Evolutionary conservation across 805 yeast genomes (phyloP).

Genomic region (Candida boidinii): DNA sequence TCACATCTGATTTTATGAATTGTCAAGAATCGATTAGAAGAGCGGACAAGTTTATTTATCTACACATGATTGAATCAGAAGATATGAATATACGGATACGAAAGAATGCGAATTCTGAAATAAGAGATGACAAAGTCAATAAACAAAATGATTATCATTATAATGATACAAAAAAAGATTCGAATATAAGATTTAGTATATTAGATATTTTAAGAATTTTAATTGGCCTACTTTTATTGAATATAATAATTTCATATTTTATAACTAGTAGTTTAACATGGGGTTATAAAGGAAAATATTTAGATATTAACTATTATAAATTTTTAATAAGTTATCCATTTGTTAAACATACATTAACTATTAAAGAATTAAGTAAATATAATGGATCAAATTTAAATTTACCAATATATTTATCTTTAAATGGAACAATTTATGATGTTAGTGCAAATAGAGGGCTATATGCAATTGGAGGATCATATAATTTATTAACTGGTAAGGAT

Average conservation of each 20-base stretch:
- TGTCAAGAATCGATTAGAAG: too few relatives aligned
- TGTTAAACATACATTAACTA: constrained; percentile 26
- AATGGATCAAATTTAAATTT: constrained; percentile 37
- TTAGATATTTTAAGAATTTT: constrained; percentile 35
- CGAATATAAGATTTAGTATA: constrained; percentile 22
- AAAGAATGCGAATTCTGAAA: too few relatives aligned
- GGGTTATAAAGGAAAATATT: constrained; percentile 49
- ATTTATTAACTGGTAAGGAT: constrained; percentile 54
- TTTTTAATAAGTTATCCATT: constrained; percentile 12
- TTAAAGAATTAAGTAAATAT: constrained; percentile 36
- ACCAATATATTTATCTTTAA: constrained; percentile 52
- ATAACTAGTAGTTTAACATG: constrained; percentile 51
- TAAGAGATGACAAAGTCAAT: too few relatives aligned
- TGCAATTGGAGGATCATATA: constrained; percentile 46
- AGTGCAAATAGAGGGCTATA: constrained; percentile 39
- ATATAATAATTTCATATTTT: constrained; percentile 44
- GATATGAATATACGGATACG: too few relatives aligned
- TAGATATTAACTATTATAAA: constrained; percentile 30
- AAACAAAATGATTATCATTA: too few relatives aligned
- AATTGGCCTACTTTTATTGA: constrained; percentile 37
- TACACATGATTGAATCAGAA: too few relatives aligned
- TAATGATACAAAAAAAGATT: too few relatives aligned
- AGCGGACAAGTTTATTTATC: too few relatives aligned
- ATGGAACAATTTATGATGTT: constrained; percentile 62
- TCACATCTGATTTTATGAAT: too few relatives aligned